phyloP scores from a whole-genome alignment of 1,139 yeast genomes.

The Candida labiduridarum region DNA sequence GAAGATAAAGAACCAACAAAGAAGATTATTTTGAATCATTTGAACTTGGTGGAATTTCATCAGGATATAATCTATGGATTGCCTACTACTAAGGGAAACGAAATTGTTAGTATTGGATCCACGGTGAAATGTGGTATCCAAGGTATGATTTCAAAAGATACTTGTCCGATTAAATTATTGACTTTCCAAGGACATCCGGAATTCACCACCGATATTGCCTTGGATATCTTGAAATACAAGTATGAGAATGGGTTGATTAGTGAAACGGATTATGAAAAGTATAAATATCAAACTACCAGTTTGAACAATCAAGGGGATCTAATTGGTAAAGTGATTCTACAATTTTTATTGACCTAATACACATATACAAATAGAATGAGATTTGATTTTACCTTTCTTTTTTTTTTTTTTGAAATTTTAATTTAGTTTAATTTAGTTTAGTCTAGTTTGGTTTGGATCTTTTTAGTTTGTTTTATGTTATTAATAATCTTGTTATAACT shows the following conservation, averaged over 20 bases:
- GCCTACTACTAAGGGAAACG: slow-evolving; percentile 25
- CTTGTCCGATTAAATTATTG: slow-evolving; percentile 37
- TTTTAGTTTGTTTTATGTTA: not conserved
- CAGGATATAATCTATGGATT: slow-evolving; percentile 61
- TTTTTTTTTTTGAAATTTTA: not conserved
- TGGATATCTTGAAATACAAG: slow-evolving; percentile 27
- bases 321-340: slow-evolving; percentile 35
- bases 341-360: slow-evolving; percentile 21
- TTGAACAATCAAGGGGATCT: slow-evolving; percentile 38
- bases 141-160: slow-evolving; percentile 47
- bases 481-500: slow-evolving; percentile 3
- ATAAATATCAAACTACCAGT: slow-evolving; percentile 29
- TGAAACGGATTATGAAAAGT: slow-evolving; percentile 27
- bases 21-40: slow-evolving; percentile 23
- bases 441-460: not conserved
- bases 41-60: slow-evolving; percentile 65
- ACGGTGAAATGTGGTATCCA: slow-evolving; percentile 61
- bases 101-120: slow-evolving; percentile 51
- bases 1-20: slow-evolving; percentile 2
- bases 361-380: slow-evolving; percentile 1
- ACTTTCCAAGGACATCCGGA: slow-evolving; percentile 94
- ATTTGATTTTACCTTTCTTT: not conserved
- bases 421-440: not conserved
- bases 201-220: slow-evolving; percentile 46
- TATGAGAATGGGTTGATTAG: slow-evolving; percentile 20